Percentiles rank a stretch among this genome's conserved stretches.
Evolutionary conservation across 1,284 basidiomycete genomes (phyloP).

Genomic region (Singerocomus inundabilis): DNA sequence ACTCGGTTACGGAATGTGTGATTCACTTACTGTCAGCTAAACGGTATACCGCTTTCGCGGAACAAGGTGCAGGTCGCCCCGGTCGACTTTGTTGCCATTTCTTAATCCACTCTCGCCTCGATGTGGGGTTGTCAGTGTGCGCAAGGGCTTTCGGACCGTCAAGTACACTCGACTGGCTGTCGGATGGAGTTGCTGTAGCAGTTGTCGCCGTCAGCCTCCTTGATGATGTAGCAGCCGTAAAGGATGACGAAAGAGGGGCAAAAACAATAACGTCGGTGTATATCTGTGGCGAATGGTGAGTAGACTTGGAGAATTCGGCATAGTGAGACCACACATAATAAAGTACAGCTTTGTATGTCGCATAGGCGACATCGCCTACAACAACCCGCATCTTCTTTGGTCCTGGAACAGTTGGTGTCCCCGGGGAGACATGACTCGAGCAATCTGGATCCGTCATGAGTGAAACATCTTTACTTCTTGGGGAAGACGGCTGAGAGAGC

Average conservation of each 20-base stretch:
- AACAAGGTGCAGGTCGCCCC: conserved; percentile 72
- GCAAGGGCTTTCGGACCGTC: conserved; percentile 19
- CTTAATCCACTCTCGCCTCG: conserved; percentile 63
- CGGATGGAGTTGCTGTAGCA: conserved; percentile 35
- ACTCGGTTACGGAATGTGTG: neutral
- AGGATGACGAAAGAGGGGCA: conserved; percentile 77
- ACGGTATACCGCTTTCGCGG: conserved; percentile 85
- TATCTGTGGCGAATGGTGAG: conserved; percentile 45
- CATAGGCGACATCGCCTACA: conserved; percentile 77
- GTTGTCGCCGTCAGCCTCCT: conserved; percentile 19
- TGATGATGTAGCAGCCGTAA: conserved; percentile 34
- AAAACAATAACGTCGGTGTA: conserved; percentile 86
- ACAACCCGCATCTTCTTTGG: conserved; percentile 59
- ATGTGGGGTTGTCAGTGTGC: conserved; percentile 35
- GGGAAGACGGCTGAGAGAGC: conserved; percentile 34
- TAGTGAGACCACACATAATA: conserved; percentile 63
- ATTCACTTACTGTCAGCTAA: conserved; percentile 72
- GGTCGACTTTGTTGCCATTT: conserved; percentile 60
- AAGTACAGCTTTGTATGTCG: conserved; percentile 79
- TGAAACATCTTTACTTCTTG: conserved; percentile 26
- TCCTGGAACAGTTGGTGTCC: conserved; percentile 23
- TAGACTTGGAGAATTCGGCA: neutral
- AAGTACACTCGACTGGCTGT: conserved; percentile 37
- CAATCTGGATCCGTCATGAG: conserved; percentile 16
- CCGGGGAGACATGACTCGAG: neutral